A percentile compares a stretch with the other conserved stretches of the same genome.
phyloP scores from a whole-genome alignment of 2,329 filamentous ascomycete genomes.

The Pezizomycotina sp. region DNA sequence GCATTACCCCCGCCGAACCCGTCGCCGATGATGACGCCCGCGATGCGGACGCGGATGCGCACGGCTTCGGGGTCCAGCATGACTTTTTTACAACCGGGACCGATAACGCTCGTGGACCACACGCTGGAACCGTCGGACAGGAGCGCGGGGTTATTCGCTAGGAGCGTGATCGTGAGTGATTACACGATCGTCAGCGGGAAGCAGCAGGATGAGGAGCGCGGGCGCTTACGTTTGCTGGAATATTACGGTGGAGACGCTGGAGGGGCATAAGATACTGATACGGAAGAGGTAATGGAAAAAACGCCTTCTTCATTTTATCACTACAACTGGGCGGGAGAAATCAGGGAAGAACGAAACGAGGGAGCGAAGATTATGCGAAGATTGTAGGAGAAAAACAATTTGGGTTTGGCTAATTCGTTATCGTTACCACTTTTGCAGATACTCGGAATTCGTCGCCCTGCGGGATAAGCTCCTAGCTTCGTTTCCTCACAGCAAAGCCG shows the following conservation, averaged over 20 bases:
- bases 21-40: too few relatives aligned
- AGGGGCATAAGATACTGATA: conserved; percentile 42
- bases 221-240: conserved; percentile 97
- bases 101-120: conserved; percentile 48
- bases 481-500: conserved; percentile 67
- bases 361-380: too few relatives aligned
- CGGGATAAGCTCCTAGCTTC: conserved; percentile 55
- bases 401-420: too few relatives aligned
- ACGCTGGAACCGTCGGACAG: conserved; percentile 41
- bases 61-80: conserved; percentile 17
- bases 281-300: conserved; percentile 37
- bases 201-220: conserved; percentile 37
- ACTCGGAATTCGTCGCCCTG: conserved; percentile 85
- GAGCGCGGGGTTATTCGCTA: conserved; percentile 45
- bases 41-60: conserved; percentile 13
- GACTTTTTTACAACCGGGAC: conserved; percentile 26
- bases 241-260: conserved; percentile 70
- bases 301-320: conserved; percentile 20
- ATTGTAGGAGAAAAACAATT: too few relatives aligned
- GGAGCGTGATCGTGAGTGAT: conserved; percentile 44
- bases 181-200: conserved; percentile 41
- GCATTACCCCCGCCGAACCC: too few relatives aligned
- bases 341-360: too few relatives aligned
- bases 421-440: conserved; percentile 37
- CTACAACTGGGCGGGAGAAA: too few relatives aligned